phyloP scores from a whole-genome alignment of 495 filamentous ascomycete species.

The Patellaria atrata region DNA sequence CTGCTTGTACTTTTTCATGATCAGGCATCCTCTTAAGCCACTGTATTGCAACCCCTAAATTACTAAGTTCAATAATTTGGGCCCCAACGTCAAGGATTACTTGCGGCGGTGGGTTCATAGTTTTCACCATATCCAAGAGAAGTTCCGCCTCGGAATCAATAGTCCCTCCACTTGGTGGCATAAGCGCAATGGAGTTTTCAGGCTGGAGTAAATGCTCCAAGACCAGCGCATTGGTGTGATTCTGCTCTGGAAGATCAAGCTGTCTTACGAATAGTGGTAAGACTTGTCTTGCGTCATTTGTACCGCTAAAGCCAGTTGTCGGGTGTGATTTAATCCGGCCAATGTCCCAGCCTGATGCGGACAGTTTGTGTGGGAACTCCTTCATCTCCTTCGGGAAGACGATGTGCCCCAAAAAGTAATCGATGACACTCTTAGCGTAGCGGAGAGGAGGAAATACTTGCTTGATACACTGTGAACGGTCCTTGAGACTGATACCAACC shows the following conservation, averaged over 20 bases:
- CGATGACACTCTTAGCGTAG: slow-evolving; percentile 36
- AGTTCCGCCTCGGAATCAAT: slow-evolving; percentile 20
- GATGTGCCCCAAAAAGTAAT: slow-evolving; percentile 47
- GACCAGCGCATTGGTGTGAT: slow-evolving; percentile 51
- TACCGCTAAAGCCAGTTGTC: slow-evolving; percentile 58
- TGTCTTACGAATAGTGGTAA: slow-evolving; percentile 44
- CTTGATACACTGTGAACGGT: slow-evolving; percentile 26
- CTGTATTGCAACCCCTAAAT: slow-evolving; percentile 35
- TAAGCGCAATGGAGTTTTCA: slow-evolving; percentile 33
- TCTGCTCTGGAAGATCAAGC: slow-evolving; percentile 39
- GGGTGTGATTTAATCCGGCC: slow-evolving; percentile 32
- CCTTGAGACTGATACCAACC: slow-evolving; percentile 44
- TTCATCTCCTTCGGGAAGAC: slow-evolving; percentile 55
- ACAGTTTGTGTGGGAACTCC: slow-evolving; percentile 49
- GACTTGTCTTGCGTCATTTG: slow-evolving; percentile 46
- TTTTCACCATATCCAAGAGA: slow-evolving; percentile 33
- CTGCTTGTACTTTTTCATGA: slow-evolving; percentile 22
- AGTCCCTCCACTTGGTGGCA: not conserved
- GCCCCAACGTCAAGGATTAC: slow-evolving; percentile 66
- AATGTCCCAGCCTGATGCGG: slow-evolving; percentile 58
- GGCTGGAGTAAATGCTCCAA: slow-evolving; percentile 39
- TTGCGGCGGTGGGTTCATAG: slow-evolving; percentile 28
- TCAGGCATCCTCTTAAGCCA: slow-evolving; percentile 33
- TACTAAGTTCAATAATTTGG: slow-evolving; percentile 51
- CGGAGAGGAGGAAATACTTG: slow-evolving; percentile 40